Conservation (phyloP, 257 asterid species). For the Fraxinus anomala region DNA sequence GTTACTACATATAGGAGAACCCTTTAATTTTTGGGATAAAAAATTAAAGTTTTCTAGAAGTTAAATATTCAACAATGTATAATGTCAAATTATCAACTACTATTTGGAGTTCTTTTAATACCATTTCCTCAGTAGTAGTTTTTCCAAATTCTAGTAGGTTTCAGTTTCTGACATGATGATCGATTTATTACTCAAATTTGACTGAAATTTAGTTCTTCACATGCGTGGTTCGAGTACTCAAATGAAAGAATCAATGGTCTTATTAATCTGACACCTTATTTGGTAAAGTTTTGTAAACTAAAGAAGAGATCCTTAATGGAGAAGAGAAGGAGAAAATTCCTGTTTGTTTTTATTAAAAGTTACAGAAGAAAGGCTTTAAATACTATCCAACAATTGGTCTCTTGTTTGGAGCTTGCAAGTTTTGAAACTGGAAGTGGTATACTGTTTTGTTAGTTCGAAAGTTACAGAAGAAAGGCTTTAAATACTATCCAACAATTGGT, state of each 20-base stretch:
- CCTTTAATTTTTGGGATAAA: neutral
- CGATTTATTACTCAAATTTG: neutral
- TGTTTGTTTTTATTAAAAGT: neutral
- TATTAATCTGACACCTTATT: neutral
- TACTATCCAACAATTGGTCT: neutral
- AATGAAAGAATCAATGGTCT: neutral
- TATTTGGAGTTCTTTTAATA: neutral
- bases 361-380: neutral
- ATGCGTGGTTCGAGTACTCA: neutral
- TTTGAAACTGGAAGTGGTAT: neutral
- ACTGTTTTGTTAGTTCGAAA: neutral
- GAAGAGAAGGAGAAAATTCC: neutral
- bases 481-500: neutral
- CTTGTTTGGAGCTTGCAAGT: neutral
- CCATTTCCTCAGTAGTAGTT: neutral
- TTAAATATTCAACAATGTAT: too few relatives aligned
- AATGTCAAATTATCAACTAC: neutral
- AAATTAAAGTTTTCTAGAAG: too few relatives aligned
- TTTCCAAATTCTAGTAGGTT: neutral
- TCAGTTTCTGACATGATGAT: neutral
- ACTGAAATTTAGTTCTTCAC: neutral
- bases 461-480: neutral
- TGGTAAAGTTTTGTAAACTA: neutral
- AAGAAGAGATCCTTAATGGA: neutral
- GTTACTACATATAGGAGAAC: neutral